Base-by-base conservation (phyloP, 768 basidiomycete genomes). In the Clitopilus hobsonii region DNA sequence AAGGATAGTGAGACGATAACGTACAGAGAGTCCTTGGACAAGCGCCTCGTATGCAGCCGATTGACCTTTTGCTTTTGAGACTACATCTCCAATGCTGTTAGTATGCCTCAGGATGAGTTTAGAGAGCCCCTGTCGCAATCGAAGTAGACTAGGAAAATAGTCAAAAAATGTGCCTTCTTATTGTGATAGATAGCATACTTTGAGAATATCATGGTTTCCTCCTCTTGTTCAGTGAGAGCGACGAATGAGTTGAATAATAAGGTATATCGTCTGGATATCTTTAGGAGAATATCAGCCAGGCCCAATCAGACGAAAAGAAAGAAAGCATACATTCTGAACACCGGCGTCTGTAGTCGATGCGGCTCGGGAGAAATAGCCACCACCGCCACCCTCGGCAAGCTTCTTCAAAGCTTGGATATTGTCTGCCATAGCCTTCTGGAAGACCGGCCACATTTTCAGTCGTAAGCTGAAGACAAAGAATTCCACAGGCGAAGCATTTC, bases 191-290 rank as follows among this genome's bases (percentile, higher is more conserved):
- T n/a, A 26, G 65, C 85, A 60, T 64, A 96, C 96, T 94, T 94
- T 22, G 89, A 84, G 64, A 97, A 97, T 48, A 98, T 89, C 94
- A 98, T 97, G 7, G 91, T 91, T 67, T 97, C 95, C 60, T 97
- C 93, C 38, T 85, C 87, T 57, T 90, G 87, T 32, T 81, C 81
- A 2, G 90, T 91, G 59, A 99, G 71, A 25, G 83, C 81, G 20
- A 95, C 84, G 58, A 94, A 84, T 1, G 88, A 84, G 56, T 85
- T 87, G 76, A 98, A 98, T 63, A 97, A 66, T 14, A 74, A 74
- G 13, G 87, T 77, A 68, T 98, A 99, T 55, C 85, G 83, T 50
- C 76, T 79, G 66, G 88, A 90, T 13, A 94, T 82, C 89, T 81
- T 29, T 22, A 25, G 29, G 27, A 23, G 8, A 22, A 18, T 54